A percentile compares a stretch with the other conserved stretches of the same genome.
These are phyloP conservation scores for Brassica hybrid DNA, from an alignment of 441 rosid genomes.

Conservation along the genomic window DNA sequence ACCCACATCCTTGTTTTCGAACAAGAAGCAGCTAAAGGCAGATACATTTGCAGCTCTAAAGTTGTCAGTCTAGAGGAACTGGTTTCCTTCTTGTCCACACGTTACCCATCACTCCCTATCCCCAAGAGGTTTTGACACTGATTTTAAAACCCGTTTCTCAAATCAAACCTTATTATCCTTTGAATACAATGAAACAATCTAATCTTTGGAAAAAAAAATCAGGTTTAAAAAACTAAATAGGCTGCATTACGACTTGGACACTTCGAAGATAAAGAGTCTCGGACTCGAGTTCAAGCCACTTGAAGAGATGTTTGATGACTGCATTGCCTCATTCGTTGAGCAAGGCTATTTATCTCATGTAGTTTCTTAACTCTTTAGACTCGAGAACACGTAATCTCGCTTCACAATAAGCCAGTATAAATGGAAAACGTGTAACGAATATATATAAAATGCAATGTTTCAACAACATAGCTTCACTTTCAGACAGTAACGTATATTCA, in stretches of 20 bases:
- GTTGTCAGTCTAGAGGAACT: constrained; percentile 61
- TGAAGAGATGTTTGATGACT: constrained; percentile 81
- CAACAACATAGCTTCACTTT: not conserved
- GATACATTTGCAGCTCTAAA: constrained; percentile 69
- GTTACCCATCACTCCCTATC: constrained; percentile 65
- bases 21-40: constrained; percentile 52
- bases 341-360: constrained; percentile 58
- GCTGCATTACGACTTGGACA: constrained; percentile 63
- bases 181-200: not conserved
- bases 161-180: not conserved
- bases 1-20: constrained; percentile 76
- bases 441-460: not conserved
- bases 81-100: constrained; percentile 54
- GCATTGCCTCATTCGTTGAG: constrained; percentile 61
- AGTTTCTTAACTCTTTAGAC: not conserved
- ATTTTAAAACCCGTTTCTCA: not conserved
- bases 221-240: constrained; percentile 49
- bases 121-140: constrained; percentile 50
- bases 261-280: constrained; percentile 61
- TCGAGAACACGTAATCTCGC: not conserved
- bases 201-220: not conserved
- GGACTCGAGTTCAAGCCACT: constrained; percentile 72
- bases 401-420: constrained; percentile 18
- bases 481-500: not conserved
- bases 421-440: not conserved